Percentiles rank a stretch among this genome's conserved stretches.
phyloP scores from a whole-genome alignment of 345 rosid species.

The Boechera retrofracta region DNA sequence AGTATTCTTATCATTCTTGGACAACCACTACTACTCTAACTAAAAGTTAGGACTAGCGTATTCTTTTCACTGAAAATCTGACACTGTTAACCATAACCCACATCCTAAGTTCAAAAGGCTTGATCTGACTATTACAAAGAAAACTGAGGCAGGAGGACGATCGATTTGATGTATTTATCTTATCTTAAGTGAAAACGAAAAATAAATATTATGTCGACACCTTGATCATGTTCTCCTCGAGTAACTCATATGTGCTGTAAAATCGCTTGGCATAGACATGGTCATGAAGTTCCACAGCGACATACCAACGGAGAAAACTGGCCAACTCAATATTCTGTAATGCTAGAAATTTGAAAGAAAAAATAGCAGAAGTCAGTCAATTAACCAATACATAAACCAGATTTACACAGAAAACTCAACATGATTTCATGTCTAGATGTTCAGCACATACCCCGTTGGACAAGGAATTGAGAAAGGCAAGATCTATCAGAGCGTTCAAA shows the following conservation, averaged over 20 bases:
- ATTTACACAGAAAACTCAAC: constrained; percentile 26
- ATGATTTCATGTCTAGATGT: constrained; percentile 14
- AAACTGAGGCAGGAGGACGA: constrained; percentile 1
- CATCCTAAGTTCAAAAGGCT: constrained; percentile 21
- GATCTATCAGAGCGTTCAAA: constrained; percentile 98
- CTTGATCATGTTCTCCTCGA: constrained; percentile 77
- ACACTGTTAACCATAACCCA: constrained; percentile 17
- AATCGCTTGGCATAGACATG: constrained; percentile 82
- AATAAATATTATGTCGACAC: constrained; percentile 48
- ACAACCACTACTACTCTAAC: constrained; percentile 26
- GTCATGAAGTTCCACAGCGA: constrained; percentile 89
- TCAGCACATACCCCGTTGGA: constrained; percentile 79
- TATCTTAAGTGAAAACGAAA: constrained; percentile 9
- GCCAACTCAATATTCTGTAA: constrained; percentile 84
- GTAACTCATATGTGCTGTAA: constrained; percentile 77
- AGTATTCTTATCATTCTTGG: constrained; percentile 16
- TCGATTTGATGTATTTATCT: background rate
- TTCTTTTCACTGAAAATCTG: constrained; percentile 9
- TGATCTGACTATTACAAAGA: constrained; percentile 11
- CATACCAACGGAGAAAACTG: constrained; percentile 97
- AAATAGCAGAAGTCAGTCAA: constrained; percentile 40
- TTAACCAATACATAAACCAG: constrained; percentile 9
- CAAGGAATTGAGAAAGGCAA: constrained; percentile 90
- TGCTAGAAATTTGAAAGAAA: constrained; percentile 61
- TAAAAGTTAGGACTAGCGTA: constrained; percentile 18